Evolutionary conservation across 192 early-diverging fungal species (phyloP).

Genomic region (Coemansia guatemalensis): DNA sequence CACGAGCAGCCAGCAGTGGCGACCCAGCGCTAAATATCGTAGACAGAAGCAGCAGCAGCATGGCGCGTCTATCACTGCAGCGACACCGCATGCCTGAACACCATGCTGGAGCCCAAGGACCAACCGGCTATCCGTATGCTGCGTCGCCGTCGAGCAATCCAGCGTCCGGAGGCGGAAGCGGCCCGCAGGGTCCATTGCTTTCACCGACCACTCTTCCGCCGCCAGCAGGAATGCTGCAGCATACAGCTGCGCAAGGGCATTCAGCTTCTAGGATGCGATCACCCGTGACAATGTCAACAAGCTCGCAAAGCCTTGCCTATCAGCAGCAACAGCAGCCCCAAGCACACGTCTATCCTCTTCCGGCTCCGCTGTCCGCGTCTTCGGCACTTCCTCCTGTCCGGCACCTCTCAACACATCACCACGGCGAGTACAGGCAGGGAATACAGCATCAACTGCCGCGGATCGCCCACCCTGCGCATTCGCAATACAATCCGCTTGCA

Average conservation of each 20-base stretch:
- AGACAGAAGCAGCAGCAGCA: constrained; percentile 5
- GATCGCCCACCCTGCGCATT: constrained; percentile 10
- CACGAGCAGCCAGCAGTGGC: constrained; percentile 8
- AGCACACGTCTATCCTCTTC: constrained; percentile 5
- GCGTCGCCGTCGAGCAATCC: not conserved
- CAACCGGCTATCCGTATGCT: not conserved
- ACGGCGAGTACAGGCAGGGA: constrained; percentile 10
- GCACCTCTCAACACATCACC: constrained; percentile 8
- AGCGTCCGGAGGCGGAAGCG: not conserved
- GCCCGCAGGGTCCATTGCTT: constrained; percentile 5
- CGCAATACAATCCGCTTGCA: constrained; percentile 18
- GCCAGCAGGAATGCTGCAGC: constrained; percentile 7
- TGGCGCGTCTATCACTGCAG: not conserved
- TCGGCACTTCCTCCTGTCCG: constrained; percentile 16
- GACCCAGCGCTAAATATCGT: constrained; percentile 16
- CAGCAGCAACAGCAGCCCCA: constrained; percentile 12
- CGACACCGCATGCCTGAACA: not conserved
- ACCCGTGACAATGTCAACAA: constrained; percentile 4
- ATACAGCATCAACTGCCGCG: constrained; percentile 15
- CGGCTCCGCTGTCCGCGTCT: constrained; percentile 20
- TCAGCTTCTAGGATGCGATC: constrained; percentile 18
- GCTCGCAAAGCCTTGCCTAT: constrained; percentile 8
- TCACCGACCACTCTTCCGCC: constrained; percentile 16
- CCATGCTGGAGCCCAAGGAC: not conserved
- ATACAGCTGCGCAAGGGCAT: constrained; percentile 3